Evolutionary conservation across 768 basidiomycete species (phyloP).

Genomic region (Amyloporia xantha): DNA sequence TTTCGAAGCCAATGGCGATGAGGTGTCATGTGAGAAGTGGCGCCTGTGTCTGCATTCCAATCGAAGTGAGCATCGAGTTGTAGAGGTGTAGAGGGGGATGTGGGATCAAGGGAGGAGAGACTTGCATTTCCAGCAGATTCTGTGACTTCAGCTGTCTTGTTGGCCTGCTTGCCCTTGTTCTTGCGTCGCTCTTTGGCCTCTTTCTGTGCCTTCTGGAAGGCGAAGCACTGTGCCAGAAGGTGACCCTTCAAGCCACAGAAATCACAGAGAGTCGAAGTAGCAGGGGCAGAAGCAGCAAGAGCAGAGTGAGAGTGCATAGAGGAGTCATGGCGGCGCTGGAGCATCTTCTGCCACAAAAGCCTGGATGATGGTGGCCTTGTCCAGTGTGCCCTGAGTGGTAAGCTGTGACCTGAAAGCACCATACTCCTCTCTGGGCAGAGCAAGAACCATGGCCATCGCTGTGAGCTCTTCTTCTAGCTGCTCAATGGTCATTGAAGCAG

Average conservation of each 20-base stretch:
- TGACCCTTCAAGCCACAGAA: not conserved
- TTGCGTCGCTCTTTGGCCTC: not conserved
- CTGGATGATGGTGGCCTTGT: not conserved
- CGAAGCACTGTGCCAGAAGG: not conserved
- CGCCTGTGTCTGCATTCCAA: conserved; percentile 28
- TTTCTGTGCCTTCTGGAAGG: not conserved
- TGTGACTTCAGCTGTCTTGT: not conserved
- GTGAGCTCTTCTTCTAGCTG: not conserved
- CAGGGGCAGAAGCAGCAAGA: not conserved
- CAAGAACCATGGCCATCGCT: not conserved
- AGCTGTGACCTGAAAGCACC: not conserved
- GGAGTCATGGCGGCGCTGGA: not conserved
- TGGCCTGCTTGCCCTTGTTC: not conserved
- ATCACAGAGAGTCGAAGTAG: too few species aligned
- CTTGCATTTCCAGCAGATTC: not conserved
- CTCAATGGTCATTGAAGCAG: not conserved
- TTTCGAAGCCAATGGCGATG: conserved; percentile 23
- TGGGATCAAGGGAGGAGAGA: not conserved
- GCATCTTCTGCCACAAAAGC: not conserved
- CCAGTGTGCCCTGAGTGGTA: not conserved
- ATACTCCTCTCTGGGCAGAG: not conserved
- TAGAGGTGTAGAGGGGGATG: not conserved
- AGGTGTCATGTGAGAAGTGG: conserved; percentile 29
- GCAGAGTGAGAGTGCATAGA: not conserved
- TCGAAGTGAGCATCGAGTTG: not conserved